Conservation (phyloP, 73 alveolate species). For the Tetrahymena elliotti region DNA sequence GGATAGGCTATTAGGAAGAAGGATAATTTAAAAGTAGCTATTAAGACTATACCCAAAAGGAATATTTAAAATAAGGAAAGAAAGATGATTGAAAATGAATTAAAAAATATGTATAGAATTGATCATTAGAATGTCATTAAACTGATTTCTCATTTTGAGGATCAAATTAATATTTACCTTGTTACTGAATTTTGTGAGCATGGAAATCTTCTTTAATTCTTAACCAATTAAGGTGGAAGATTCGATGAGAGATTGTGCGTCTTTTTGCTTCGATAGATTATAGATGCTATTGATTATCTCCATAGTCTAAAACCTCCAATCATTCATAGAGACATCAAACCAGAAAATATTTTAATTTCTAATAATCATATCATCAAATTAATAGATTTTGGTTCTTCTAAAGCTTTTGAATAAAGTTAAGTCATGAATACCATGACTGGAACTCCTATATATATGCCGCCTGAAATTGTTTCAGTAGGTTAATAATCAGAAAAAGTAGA, state of each 20-base stretch:
- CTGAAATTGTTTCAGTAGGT: conserved; percentile 72
- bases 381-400: conserved; percentile 92
- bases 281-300: conserved; percentile 71
- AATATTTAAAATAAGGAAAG: background rate
- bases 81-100: background rate
- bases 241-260: conserved; percentile 59
- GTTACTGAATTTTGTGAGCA: background rate
- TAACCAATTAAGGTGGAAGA: conserved; percentile 42
- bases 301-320: conserved; percentile 81
- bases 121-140: background rate
- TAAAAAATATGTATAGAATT: background rate
- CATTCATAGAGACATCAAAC: conserved; percentile 87
- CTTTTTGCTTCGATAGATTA: conserved; percentile 76
- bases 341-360: conserved; percentile 78
- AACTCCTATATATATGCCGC: conserved; percentile 79
- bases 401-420: conserved; percentile 46
- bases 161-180: background rate
- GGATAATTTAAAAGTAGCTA: background rate
- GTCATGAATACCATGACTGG: conserved; percentile 73
- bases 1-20: background rate
- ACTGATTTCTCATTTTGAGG: background rate
- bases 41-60: background rate
- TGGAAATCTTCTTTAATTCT: background rate
- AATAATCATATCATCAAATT: conserved; percentile 67
- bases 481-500: conserved; percentile 77